Base-by-base conservation (phyloP, 495 filamentous ascomycete genomes). In the Penicillium ochrochloron region DNA sequence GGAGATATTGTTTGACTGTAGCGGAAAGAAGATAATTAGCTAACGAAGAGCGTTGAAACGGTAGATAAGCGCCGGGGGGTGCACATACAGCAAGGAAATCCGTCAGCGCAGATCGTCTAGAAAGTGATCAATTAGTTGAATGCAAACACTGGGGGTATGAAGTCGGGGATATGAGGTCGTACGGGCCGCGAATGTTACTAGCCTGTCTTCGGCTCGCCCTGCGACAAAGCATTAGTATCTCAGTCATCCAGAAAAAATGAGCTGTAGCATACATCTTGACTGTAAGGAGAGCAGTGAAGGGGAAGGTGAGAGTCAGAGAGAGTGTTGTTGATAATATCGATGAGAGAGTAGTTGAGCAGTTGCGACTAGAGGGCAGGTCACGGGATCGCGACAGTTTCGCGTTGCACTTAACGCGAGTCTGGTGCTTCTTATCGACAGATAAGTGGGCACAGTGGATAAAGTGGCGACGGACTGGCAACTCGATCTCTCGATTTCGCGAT, bases 1-100 rank as follows among this genome's bases (percentile, higher is more conserved):
- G n/a, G 91, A 94, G 71, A 96, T 96, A 66, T 95, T 95, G 73
- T 97, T 90, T 12, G 92, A 89, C 86, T 92, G 65, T 21, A 66
- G 21, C 52, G n/a, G 52, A 37, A 51, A 21, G 15, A 55, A 37
- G 46, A 21, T 17, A 58, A 41, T 66, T 33, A 70, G 66, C 29
- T 34, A 62, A 15, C 5, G 12, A 29, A 39, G 33, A 39, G 21
- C 12, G 19, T 12, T 60, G 19, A 27, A 11, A 23, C 25, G 17
- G 29, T 11, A 23, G 25, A 42, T 23, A 29, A 62, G 51, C 7
- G 11, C 31, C 9, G 29, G 7, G 2, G 19, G 34, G 59, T 29
- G 17, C 27, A 78, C 85, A 66, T 77, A 91, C 89, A 56, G 90
- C 90, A 29, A 96, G 78, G 65, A 92, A 96, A 66, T 93, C 89